Percentiles rank a stretch among this genome's conserved stretches.
Evolutionary conservation across 805 yeast genomes (phyloP).

Genomic region (Sugiyamaella chiloensis): DNA sequence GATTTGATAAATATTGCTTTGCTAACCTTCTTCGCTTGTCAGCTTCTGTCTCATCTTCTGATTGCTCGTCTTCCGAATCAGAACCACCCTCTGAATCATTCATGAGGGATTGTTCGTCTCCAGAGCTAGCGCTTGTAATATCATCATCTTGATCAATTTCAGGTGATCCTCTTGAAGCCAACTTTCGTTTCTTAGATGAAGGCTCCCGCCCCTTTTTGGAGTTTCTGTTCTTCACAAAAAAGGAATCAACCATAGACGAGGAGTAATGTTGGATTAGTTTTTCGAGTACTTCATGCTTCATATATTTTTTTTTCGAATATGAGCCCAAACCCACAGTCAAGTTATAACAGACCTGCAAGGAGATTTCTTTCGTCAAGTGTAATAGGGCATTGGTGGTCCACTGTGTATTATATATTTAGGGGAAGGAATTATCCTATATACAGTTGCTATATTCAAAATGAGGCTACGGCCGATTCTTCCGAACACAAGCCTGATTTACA

Average conservation of each 20-base stretch:
- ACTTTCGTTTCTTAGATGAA: constrained; percentile 4
- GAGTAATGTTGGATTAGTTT: no score
- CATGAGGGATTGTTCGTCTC: constrained; percentile 12
- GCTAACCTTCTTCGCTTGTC: constrained; percentile 94
- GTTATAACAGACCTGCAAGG: no score
- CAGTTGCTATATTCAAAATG: no score
- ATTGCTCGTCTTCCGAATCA: constrained; percentile 16
- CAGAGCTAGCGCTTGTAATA: constrained; percentile 22
- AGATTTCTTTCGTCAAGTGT: no score
- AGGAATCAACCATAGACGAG: constrained; percentile 27
- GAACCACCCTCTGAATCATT: constrained; percentile 22
- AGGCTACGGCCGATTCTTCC: no score
- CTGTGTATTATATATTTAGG: no score
- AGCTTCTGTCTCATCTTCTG: constrained; percentile 51
- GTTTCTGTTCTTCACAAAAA: constrained; percentile 32
- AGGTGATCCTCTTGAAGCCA: background rate
- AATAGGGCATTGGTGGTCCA: no score
- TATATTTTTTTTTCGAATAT: no score
- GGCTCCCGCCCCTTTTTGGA: constrained; percentile 13
- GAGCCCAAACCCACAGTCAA: no score
- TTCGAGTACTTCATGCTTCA: no score
- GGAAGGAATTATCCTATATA: no score
- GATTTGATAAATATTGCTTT: constrained; percentile 80
- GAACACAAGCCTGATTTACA: no score
- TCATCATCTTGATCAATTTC: constrained; percentile 22